Percentiles rank a stretch among this genome's conserved stretches.
Conservation (phyloP, 176 grass and related monocot genomes). For the Zoysia pacifica region DNA sequence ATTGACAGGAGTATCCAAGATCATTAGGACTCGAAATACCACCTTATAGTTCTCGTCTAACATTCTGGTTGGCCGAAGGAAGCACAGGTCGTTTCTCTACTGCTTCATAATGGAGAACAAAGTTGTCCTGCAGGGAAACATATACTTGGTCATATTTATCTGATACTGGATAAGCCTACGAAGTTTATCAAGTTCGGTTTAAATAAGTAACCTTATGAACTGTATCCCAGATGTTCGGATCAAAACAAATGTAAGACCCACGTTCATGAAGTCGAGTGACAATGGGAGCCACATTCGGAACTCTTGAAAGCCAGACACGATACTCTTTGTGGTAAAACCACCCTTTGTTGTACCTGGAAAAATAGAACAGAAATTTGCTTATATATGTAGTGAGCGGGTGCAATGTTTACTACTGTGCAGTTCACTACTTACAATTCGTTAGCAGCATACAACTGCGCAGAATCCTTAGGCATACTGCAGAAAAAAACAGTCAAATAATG, state of each 20-base stretch:
- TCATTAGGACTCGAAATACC: slow-evolving; percentile 1
- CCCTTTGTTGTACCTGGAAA: slow-evolving; percentile 71
- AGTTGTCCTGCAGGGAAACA: slow-evolving; percentile 60
- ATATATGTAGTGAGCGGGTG: not conserved
- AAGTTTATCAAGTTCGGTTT: slow-evolving; percentile 2
- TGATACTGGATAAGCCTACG: slow-evolving; percentile 18
- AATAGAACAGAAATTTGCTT: slow-evolving; percentile 15
- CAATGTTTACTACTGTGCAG: not conserved
- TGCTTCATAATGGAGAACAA: slow-evolving; percentile 71
- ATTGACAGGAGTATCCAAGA: not conserved
- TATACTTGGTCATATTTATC: slow-evolving; percentile 13
- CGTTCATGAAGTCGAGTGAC: slow-evolving; percentile 67
- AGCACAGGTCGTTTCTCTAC: slow-evolving; percentile 72
- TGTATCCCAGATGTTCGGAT: slow-evolving; percentile 73
- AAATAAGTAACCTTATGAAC: slow-evolving; percentile 61
- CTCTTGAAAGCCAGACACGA: slow-evolving; percentile 73
- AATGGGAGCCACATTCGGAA: slow-evolving; percentile 56
- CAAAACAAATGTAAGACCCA: slow-evolving; percentile 77
- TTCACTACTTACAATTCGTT: slow-evolving; percentile 75
- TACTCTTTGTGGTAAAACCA: slow-evolving; percentile 95
- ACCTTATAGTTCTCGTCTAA: slow-evolving; percentile 65
- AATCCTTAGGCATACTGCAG: slow-evolving; percentile 96
- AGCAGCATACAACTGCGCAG: slow-evolving; percentile 82
- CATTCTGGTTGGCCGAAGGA: slow-evolving; percentile 52
- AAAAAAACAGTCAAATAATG: slow-evolving; percentile 37